Evolutionary conservation across 2,329 filamentous ascomycete species (phyloP).

Genomic region (Colletotrichum sojae): DNA sequence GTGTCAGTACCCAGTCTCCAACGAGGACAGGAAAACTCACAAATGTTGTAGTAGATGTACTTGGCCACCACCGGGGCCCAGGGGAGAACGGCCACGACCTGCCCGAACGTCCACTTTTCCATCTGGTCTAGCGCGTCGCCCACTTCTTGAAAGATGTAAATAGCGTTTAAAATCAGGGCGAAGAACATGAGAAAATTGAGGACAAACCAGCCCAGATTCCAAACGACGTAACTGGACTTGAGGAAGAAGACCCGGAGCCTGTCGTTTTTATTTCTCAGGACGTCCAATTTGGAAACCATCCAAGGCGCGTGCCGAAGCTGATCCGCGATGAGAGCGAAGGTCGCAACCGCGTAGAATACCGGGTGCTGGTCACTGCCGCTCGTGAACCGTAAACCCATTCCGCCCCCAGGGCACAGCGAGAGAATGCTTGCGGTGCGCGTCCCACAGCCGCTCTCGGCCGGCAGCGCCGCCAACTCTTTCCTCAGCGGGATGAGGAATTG

Average conservation of each 20-base stretch:
- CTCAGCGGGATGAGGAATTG: neutral
- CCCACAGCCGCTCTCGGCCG: too few species aligned
- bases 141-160: neutral
- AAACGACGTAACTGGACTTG: neutral
- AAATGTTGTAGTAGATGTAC: slow-evolving; percentile 44
- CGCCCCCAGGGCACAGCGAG: too few species aligned
- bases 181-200: neutral
- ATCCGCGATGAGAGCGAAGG: too few species aligned
- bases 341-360: too few species aligned
- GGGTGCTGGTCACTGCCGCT: too few species aligned
- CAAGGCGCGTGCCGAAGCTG: too few species aligned
- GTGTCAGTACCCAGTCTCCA: neutral
- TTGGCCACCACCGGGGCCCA: slow-evolving; percentile 45
- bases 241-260: too few species aligned
- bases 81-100: slow-evolving; percentile 45
- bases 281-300: too few species aligned
- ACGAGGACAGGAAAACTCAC: slow-evolving; percentile 27
- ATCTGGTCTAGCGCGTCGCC: neutral
- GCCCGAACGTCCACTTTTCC: slow-evolving; percentile 45
- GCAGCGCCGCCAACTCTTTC: neutral
- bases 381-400: too few species aligned
- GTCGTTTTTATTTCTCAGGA: too few species aligned
- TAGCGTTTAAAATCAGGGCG: neutral
- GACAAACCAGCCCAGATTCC: slow-evolving; percentile 22
- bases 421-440: too few species aligned